A percentile compares a stretch with the other conserved stretches of the same genome.
These are phyloP conservation scores for Immersiella caudata DNA, from an alignment of 495 filamentous ascomycete species.

Conservation along the genomic window DNA sequence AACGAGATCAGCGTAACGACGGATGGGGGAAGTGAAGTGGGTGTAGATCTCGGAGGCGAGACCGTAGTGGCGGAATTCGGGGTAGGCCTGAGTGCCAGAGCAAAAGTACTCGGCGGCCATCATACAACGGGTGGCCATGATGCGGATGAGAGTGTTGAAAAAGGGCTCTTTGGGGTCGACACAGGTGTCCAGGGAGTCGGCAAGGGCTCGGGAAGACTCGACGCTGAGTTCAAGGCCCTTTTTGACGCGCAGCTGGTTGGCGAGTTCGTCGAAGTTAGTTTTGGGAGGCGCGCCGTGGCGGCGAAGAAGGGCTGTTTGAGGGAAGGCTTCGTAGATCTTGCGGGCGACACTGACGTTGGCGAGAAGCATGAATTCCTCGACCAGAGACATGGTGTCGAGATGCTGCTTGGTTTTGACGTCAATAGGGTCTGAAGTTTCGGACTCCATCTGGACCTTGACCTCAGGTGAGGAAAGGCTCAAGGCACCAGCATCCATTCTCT, in stretches of 20 bases:
- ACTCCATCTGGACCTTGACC: slow-evolving; percentile 90
- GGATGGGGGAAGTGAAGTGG: slow-evolving; percentile 96
- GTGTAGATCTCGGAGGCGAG: slow-evolving; percentile 96
- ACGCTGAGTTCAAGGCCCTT: slow-evolving; percentile 74
- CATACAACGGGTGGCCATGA: slow-evolving; percentile 98
- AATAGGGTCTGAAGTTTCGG: slow-evolving; percentile 91
- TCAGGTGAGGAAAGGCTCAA: slow-evolving; percentile 94
- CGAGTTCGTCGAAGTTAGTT: slow-evolving; percentile 93
- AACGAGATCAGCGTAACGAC: slow-evolving; percentile 91
- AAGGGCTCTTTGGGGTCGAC: slow-evolving; percentile 83
- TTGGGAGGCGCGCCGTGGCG: slow-evolving; percentile 90
- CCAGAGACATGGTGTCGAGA: slow-evolving; percentile 95
- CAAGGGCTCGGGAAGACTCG: slow-evolving; percentile 85
- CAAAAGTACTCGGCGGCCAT: slow-evolving; percentile 98
- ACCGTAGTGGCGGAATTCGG: slow-evolving; percentile 96
- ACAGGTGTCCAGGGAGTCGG: slow-evolving; percentile 86
- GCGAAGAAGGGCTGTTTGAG: slow-evolving; percentile 91
- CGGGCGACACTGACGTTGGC: slow-evolving; percentile 92
- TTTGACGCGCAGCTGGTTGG: slow-evolving; percentile 84
- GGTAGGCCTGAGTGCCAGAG: slow-evolving; percentile 85
- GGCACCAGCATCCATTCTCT: slow-evolving; percentile 93
- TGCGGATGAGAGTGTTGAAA: slow-evolving; percentile 97
- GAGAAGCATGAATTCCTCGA: slow-evolving; percentile 99
- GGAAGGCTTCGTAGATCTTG: slow-evolving; percentile 86
- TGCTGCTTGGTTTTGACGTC: slow-evolving; percentile 94